Evolutionary conservation across 306 rosid species (phyloP), one percentile per base, ranked within the genome.

Genomic region (Astragalus membranaceus): DNA sequence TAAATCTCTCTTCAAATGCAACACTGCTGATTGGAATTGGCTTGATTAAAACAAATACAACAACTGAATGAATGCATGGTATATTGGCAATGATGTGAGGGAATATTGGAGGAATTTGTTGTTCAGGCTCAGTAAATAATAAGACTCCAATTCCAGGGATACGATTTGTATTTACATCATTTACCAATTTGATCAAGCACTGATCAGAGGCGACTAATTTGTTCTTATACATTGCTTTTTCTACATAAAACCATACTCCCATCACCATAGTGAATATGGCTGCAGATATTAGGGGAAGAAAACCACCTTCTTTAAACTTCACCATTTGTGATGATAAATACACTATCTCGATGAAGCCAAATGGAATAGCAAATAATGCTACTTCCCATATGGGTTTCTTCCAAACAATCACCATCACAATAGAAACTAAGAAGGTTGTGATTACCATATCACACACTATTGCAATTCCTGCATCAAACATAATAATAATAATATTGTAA

Each of bases 31-130:
- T 62, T 0, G 91, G 91, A 67, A 88, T 70, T 7, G 77, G n/a
- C 83, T 88, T 88, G n/a, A 86, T 70, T 3, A 89, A 83, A 70
- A 88, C 86, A 48, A 86, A 74, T 2, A 88, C 83, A 5, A 86
- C 42, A 30, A 88, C 81, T 0, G 89, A 26, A 26, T 26, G 30
- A 3, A 26, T 26, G 30, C 30, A 26, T 3, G 30, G 30, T 26
- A 26, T 26, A 86, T 69, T 84, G 30, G 79, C 43, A 53, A 88
- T 39, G 52, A 85, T 84, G 80, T 88, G 94, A 26, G 85, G 70
- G 51, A 88, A 88, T 8, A 88, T 81, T 0, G 88, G 88, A 63
- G 95, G 95, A 64, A 88, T 80, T 7, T 88, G 89, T 35, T 84
- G 87, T 11, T 84, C 89, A 30, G 85, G 81, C 69, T 88, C 91